Evolutionary conservation across 371 early-diverging fungal genomes (phyloP).

Genomic region (Rhizopus arrhizus): DNA sequence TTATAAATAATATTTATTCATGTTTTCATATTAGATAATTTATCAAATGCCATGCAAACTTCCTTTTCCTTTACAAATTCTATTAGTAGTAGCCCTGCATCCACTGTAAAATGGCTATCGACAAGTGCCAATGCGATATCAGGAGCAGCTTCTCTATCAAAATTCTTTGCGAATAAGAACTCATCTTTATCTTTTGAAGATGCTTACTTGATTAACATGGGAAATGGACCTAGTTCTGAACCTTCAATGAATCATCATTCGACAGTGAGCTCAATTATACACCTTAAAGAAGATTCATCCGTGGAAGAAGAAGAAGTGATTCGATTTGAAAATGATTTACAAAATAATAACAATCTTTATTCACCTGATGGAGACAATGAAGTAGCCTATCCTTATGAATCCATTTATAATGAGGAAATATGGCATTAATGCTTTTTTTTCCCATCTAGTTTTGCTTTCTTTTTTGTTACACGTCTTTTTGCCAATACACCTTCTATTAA

Average conservation of each 20-base stretch:
- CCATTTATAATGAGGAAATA: constrained; percentile 20
- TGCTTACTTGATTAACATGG: constrained; percentile 60
- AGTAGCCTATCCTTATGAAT: constrained; percentile 53
- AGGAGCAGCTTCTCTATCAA: constrained; percentile 13
- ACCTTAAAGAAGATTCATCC: neutral
- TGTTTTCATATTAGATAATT: constrained; percentile 19
- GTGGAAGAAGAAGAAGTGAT: constrained; percentile 17
- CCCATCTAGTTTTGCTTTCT: constrained; percentile 9
- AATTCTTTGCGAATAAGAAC: constrained; percentile 17
- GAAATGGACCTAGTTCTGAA: constrained; percentile 49
- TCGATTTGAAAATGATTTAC: constrained; percentile 26
- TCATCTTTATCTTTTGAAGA: constrained; percentile 65
- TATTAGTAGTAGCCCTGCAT: constrained; percentile 33
- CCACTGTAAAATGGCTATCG: constrained; percentile 35
- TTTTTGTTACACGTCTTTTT: constrained; percentile 29
- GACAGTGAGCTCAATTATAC: constrained; percentile 41
- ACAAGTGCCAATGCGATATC: constrained; percentile 31
- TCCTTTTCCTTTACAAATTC: constrained; percentile 41
- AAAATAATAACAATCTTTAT: constrained; percentile 37
- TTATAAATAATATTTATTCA: too few relatives aligned
- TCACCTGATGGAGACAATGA: constrained; percentile 69
- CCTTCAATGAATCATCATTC: constrained; percentile 3
- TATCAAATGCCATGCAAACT: constrained; percentile 57
- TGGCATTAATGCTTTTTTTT: constrained; percentile 7
- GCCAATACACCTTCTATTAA: constrained; percentile 44